Evolutionary conservation across 169 alveolate genomes (phyloP), one percentile per base, ranked within the genome.

Genomic region (Eimeria necatrix): DNA sequence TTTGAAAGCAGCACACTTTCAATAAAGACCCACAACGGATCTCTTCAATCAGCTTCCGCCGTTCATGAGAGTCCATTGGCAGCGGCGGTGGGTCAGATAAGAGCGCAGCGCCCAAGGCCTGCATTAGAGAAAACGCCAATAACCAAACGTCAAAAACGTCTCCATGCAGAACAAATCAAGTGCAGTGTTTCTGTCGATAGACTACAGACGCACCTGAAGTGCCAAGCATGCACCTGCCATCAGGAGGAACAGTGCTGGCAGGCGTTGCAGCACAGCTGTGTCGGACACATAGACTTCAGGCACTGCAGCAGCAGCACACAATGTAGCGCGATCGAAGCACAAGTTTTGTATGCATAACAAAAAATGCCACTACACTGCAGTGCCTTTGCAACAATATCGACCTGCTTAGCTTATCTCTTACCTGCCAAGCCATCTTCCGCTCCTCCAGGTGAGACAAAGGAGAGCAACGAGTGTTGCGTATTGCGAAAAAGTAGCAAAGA

Each of bases 201-300:
- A 59, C 24, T 59, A 16, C 70, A 16, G 24, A 59, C 7, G 26
- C 32, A 81, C 80, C 97, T 96, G 85, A 76, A 96, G 51, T 81
- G n/a, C 89, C 46, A 83, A 83, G 93, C 91, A 84, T 32, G 56
- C 83, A 10, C 60, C 91, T 22, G 90, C 93, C 96, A 85, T 93
- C 60, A 32, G 9, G 74, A 93, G 24, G 41, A 93, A 93, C 60
- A 93, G 84, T 16, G 71, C 16, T 18, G 96, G 96, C 46, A 93
- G 90, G 61, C 96, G 93, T 41, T 86, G 76, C 24, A 93, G 96
- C 78, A 93, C 91, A 26, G 26, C 91, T 53, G 89, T 71, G 74
- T 93, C 96, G 10, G 93, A 49, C 12, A 93, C 41, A 32, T 78
- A 84, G 46, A 70, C 68, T 76, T 92, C 95, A 10, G 92, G 92